phyloP scores from a whole-genome alignment of 306 rosid genomes.

The Neltuma alba region DNA sequence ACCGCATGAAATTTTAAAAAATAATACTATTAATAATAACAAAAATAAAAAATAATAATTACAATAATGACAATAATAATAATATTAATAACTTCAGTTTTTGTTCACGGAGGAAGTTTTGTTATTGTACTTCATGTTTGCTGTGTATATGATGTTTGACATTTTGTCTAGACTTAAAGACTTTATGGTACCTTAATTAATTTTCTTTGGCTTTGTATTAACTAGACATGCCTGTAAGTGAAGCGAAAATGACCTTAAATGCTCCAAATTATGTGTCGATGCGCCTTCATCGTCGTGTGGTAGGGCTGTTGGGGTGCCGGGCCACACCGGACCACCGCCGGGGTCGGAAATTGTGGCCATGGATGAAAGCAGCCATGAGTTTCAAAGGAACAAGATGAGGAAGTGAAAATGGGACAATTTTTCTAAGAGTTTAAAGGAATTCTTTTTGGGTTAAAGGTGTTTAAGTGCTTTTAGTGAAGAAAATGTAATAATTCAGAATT shows the following conservation, averaged over 20 bases:
- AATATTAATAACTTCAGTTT: neutral
- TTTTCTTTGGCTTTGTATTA: neutral
- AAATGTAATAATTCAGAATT: neutral
- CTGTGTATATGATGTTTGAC: neutral
- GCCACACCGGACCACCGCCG: neutral
- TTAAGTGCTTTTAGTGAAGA: neutral
- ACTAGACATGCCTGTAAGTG: neutral
- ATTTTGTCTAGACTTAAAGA: slow-evolving; percentile 18
- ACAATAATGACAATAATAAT: no score
- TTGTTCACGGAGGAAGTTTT: slow-evolving; percentile 1
- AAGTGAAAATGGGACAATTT: neutral
- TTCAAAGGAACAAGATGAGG: neutral
- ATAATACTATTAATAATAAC: neutral
- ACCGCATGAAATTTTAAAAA: neutral
- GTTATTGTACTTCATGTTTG: neutral
- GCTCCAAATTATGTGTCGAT: slow-evolving; percentile 22
- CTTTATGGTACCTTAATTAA: neutral
- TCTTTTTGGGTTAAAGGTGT: neutral
- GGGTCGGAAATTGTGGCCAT: neutral
- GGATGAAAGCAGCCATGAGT: slow-evolving; percentile 20
- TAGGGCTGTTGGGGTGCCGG: slow-evolving; percentile 14
- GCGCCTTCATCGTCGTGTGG: slow-evolving; percentile 10
- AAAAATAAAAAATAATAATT: neutral
- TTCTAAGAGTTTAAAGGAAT: neutral
- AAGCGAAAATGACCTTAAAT: neutral